Evolutionary conservation across 768 basidiomycete genomes (phyloP).

Genomic region (Auricularia sp.): DNA sequence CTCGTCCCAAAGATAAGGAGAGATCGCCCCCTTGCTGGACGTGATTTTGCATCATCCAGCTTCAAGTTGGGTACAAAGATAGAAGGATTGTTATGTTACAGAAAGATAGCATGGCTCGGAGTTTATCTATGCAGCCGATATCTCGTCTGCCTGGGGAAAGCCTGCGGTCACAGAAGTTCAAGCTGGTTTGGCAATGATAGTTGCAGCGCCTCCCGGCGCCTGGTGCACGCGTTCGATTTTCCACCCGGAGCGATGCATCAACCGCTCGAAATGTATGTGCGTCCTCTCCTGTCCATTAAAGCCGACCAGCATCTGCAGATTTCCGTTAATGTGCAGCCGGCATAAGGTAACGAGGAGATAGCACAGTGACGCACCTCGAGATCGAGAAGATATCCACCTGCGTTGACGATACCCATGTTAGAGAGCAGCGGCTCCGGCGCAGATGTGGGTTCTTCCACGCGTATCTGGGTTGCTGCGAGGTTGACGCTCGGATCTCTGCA

Average conservation of each 20-base stretch:
- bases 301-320: slow-evolving; percentile 3
- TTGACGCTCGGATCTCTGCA: slow-evolving; percentile 1
- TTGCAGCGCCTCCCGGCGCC: no score
- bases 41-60: no score
- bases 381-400: slow-evolving; percentile 11
- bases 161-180: no score
- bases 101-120: no score
- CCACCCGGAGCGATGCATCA: slow-evolving; percentile 6
- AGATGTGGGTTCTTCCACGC: background rate
- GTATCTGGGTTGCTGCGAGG: background rate
- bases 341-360: no score
- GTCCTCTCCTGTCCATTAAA: slow-evolving; percentile 4
- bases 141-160: no score
- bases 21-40: no score
- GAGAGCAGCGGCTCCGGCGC: slow-evolving; percentile 15
- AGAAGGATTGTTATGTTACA: no score
- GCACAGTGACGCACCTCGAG: background rate
- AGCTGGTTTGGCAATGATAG: background rate
- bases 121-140: no score
- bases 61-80: no score
- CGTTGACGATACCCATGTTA: slow-evolving; percentile 13
- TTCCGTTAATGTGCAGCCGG: background rate
- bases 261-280: background rate
- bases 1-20: no score
- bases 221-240: background rate